Conservation (phyloP, 2,329 filamentous ascomycete species). For the Ophiostoma novo-ulmi region DNA sequence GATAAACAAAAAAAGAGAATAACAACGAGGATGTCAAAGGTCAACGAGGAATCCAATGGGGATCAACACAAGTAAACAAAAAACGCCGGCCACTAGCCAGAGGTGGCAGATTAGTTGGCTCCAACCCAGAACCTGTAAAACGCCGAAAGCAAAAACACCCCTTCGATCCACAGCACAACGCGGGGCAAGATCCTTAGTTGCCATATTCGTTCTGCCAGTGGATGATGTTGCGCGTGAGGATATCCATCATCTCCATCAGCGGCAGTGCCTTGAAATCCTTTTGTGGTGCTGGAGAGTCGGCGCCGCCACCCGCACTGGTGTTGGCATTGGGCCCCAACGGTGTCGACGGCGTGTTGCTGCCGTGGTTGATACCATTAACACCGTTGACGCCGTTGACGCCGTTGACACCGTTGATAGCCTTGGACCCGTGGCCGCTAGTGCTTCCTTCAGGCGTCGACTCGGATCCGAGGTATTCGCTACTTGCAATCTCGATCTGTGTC, state of each 20-base stretch:
- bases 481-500: slow-evolving; percentile 81
- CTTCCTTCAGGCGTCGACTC: slow-evolving; percentile 8
- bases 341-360: background rate
- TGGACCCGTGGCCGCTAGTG: slow-evolving; percentile 36
- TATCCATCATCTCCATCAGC: slow-evolving; percentile 87
- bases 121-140: background rate
- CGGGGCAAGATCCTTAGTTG: slow-evolving; percentile 22
- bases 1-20: background rate
- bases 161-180: background rate
- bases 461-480: slow-evolving; percentile 39
- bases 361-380: background rate
- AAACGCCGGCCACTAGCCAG: background rate
- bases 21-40: background rate
- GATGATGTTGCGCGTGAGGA: slow-evolving; percentile 70
- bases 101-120: background rate
- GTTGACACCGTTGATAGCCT: slow-evolving; percentile 5
- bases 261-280: slow-evolving; percentile 69
- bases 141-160: background rate
- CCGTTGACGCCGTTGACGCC: slow-evolving; percentile 11
- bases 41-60: slow-evolving; percentile 6
- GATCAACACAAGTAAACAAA: slow-evolving; percentile 20
- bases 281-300: background rate
- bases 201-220: slow-evolving; percentile 76
- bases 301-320: background rate
- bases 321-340: background rate